A percentile compares a stretch with the other conserved stretches of the same genome.
Conservation (phyloP, 176 grass and related monocot species). For the Avena eriantha region DNA sequence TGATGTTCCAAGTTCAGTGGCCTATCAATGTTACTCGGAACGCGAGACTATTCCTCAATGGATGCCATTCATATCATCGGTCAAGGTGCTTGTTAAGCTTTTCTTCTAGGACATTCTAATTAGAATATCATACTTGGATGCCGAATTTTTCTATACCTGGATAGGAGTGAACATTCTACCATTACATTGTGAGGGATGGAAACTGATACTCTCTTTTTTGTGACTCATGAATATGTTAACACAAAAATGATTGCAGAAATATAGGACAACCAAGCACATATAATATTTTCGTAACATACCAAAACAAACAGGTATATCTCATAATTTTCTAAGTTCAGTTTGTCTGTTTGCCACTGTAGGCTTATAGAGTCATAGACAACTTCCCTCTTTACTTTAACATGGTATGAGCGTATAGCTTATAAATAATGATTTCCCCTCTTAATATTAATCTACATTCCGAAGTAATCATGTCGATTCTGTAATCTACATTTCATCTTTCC, state of each 20-base stretch:
- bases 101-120: constrained; percentile 2
- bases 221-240: neutral
- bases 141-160: neutral
- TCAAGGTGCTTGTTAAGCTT: constrained; percentile 59
- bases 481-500: neutral
- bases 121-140: neutral
- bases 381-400: neutral
- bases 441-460: neutral
- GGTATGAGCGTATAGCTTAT: neutral
- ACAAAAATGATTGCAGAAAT: neutral
- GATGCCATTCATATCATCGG: constrained; percentile 99
- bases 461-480: neutral
- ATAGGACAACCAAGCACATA: neutral
- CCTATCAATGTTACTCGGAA: constrained; percentile 92
- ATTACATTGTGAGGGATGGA: neutral
- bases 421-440: neutral
- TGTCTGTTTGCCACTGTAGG: neutral
- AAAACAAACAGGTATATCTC: neutral
- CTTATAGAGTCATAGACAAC: neutral
- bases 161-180: constrained; percentile 1
- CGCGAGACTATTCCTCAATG: constrained; percentile 87
- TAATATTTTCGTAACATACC: neutral
- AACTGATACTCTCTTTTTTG: neutral
- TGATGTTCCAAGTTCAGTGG: constrained; percentile 87
- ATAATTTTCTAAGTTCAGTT: neutral